Evolutionary conservation across 495 filamentous ascomycete species (phyloP).

Genomic region (Penicillium manginii): DNA sequence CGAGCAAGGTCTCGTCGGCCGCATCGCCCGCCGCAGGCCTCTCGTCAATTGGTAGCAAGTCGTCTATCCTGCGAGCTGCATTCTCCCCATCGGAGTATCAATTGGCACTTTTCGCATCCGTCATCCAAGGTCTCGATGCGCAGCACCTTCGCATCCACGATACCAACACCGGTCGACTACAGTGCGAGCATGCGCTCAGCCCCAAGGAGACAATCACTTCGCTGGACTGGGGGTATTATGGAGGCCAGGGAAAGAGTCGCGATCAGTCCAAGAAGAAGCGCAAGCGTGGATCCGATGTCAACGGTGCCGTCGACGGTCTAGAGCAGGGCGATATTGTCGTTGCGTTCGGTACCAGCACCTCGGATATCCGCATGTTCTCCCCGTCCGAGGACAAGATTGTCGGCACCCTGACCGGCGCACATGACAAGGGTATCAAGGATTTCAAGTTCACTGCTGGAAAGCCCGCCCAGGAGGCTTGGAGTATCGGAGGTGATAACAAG

Average conservation of each 20-base stretch:
- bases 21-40: constrained; percentile 46
- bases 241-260: constrained; percentile 36
- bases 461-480: constrained; percentile 55
- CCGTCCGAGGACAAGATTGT: constrained; percentile 55
- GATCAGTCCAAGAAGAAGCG: constrained; percentile 60
- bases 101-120: constrained; percentile 62
- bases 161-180: constrained; percentile 58
- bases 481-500: constrained; percentile 62
- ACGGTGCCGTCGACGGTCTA: constrained; percentile 41
- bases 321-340: constrained; percentile 51
- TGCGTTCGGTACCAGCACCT: constrained; percentile 58
- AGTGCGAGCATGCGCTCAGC: constrained; percentile 57
- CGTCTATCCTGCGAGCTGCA: constrained; percentile 54
- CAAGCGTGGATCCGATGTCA: constrained; percentile 53
- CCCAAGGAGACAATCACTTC: constrained; percentile 57
- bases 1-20: constrained; percentile 52
- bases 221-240: constrained; percentile 60
- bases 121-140: constrained; percentile 61
- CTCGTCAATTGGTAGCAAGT: constrained; percentile 45
- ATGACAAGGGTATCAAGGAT: constrained; percentile 57
- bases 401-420: constrained; percentile 52
- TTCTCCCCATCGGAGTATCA: constrained; percentile 61
- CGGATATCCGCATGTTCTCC: constrained; percentile 59
- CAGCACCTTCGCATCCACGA: constrained; percentile 65
- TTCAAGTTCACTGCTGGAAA: constrained; percentile 58